These are phyloP conservation scores for Rhodotorula glutinis DNA, from an alignment of 1,284 basidiomycete species.

Conservation along the genomic window DNA sequence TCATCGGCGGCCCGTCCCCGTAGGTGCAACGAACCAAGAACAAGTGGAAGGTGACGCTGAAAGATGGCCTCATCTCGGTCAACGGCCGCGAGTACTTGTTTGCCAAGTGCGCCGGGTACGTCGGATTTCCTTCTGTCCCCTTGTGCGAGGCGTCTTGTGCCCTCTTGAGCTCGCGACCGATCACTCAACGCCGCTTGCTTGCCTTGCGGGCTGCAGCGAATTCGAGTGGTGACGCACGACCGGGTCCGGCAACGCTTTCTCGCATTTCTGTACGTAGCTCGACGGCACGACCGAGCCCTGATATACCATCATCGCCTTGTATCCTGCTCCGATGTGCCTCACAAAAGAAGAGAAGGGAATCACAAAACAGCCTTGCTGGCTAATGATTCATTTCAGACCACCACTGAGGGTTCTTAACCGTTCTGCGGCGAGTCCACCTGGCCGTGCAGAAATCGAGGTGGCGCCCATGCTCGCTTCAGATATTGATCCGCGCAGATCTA, in stretches of 20 bases:
- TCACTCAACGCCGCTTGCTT: constrained; percentile 1
- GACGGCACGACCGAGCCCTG: too few species aligned
- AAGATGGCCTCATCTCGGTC: constrained; percentile 96
- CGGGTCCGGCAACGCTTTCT: not conserved
- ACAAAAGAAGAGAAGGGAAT: too few species aligned
- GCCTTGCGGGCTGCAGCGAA: too few species aligned
- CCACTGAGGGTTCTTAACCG: too few species aligned
- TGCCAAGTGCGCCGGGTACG: constrained; percentile 71
- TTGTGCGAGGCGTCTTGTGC: not conserved
- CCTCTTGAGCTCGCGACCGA: not conserved
- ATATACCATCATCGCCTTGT: too few species aligned
- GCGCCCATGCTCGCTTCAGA: too few species aligned
- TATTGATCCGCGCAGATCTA: too few species aligned
- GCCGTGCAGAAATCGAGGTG: too few species aligned
- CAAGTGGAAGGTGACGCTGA: constrained; percentile 99
- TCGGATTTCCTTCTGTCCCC: not conserved
- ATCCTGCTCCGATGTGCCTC: too few species aligned
- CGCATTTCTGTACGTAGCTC: too few species aligned
- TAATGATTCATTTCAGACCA: not conserved
- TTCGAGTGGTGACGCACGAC: not conserved
- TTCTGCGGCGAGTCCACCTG: too few species aligned
- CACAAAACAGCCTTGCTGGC: not conserved
- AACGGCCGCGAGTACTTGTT: constrained; percentile 98
- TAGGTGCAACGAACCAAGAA: constrained; percentile 97
- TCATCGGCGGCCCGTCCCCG: not conserved